A percentile compares a stretch with the other conserved stretches of the same genome.
Conservation (phyloP, 768 basidiomycete species). For the Gymnopilus dilepis region DNA sequence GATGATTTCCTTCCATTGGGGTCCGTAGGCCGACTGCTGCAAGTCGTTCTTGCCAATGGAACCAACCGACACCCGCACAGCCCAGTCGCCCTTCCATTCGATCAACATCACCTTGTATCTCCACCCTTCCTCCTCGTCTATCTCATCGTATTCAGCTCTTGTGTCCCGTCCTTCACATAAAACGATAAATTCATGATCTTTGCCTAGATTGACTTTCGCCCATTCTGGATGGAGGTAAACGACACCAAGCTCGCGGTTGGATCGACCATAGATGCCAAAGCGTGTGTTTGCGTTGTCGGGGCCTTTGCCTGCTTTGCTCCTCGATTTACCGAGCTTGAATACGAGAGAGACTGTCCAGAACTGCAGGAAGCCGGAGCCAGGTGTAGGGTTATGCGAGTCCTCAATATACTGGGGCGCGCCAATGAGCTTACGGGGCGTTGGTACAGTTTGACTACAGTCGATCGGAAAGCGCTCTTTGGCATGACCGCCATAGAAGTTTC, state of each 20-base stretch:
- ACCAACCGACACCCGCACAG: conserved; percentile 18
- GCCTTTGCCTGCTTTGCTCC: not conserved
- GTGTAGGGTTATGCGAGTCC: conserved; percentile 11
- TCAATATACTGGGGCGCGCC: conserved; percentile 10
- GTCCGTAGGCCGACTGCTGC: conserved; percentile 5
- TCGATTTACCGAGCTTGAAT: conserved; percentile 8
- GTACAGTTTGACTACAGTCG: conserved; percentile 5
- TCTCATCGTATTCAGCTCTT: not conserved
- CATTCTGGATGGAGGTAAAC: conserved; percentile 12
- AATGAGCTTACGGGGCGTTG: conserved; percentile 3
- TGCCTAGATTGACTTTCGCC: conserved; percentile 5
- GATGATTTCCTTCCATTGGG: conserved; percentile 20
- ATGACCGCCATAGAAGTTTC: conserved; percentile 7
- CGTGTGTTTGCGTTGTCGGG: not conserved
- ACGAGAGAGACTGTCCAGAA: conserved; percentile 18
- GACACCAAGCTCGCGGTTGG: conserved; percentile 8
- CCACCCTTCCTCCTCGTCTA: conserved; percentile 15
- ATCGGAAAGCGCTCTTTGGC: conserved; percentile 5
- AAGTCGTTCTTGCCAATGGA: conserved; percentile 14
- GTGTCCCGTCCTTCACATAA: conserved; percentile 17
- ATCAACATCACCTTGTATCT: conserved; percentile 18
- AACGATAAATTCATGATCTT: conserved; percentile 14
- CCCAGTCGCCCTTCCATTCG: conserved; percentile 21
- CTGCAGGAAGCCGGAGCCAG: conserved; percentile 20
- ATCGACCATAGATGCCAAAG: conserved; percentile 8